Evolutionary conservation across 345 rosid genomes (phyloP).

Genomic region (Passiflora organensis): DNA sequence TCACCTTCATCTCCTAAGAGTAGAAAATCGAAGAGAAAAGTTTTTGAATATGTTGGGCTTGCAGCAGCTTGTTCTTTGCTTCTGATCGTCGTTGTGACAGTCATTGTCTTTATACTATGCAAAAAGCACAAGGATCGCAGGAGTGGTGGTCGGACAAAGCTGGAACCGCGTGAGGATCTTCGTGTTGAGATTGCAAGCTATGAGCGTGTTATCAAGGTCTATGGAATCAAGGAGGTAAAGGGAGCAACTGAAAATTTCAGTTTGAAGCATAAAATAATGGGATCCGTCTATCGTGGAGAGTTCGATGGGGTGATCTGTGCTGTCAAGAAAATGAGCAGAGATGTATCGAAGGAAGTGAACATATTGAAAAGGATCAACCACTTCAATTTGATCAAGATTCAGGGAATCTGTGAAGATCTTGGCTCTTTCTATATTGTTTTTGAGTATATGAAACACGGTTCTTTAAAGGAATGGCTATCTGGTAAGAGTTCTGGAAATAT

Average conservation of each 20-base stretch:
- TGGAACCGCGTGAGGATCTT: conserved; percentile 22
- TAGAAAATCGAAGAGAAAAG: conserved; percentile 16
- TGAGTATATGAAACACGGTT: conserved; percentile 36
- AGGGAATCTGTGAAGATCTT: conserved; percentile 31
- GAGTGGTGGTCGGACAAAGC: conserved; percentile 2
- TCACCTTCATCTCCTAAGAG: conserved; percentile 14
- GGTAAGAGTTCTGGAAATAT: conserved; percentile 10
- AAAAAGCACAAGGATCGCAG: conserved; percentile 5
- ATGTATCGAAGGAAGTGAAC: conserved; percentile 38
- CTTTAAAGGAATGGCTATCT: conserved; percentile 33
- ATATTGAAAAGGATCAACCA: conserved; percentile 41
- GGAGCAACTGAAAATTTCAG: conserved; percentile 40
- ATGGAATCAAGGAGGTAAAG: conserved; percentile 25
- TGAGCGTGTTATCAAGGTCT: conserved; percentile 30
- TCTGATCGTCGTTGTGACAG: conserved; percentile 15
- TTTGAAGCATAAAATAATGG: conserved; percentile 29
- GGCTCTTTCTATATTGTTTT: conserved; percentile 33
- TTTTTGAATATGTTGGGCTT: conserved; percentile 22
- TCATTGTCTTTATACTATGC: conserved; percentile 9
- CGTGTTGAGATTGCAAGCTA: conserved; percentile 38
- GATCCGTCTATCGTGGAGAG: conserved; percentile 34
- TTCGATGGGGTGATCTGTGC: conserved; percentile 35
- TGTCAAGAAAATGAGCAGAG: conserved; percentile 27
- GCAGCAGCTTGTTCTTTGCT: conserved; percentile 32
- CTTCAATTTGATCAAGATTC: conserved; percentile 40